Evolutionary conservation across 768 basidiomycete species (phyloP), one percentile per base, ranked within the genome.

Genomic region (Panus rudis): DNA sequence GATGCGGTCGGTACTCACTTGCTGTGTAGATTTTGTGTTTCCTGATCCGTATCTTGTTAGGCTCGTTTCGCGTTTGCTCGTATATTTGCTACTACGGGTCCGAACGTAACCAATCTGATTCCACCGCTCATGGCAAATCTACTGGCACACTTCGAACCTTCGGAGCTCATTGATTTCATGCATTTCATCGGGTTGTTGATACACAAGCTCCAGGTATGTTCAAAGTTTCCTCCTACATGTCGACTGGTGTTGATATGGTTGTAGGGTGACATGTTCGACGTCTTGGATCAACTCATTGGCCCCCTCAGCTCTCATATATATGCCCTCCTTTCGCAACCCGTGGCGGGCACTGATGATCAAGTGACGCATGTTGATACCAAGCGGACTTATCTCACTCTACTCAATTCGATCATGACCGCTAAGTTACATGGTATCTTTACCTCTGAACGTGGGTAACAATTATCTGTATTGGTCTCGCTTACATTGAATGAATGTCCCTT

Each of bases 111-210:
- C 0, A 81, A 84, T 51, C 81, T 83, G 50, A 92, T 98, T 32
- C 91, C 93, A 2, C 71, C 83, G 19, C 72, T 99, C 35, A 97
- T 97, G 80, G 72, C 76, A 34, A 84, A 88, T 59, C 77, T 98
- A n/a, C 77, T 98, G 39, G 76, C 81, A 3, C 88, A 94, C 53
- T 92, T 93, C 55, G 91, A 96, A 51, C 84, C 92, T 1, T 77
- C 84, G 6, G 96, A 99, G 62, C 68, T 99, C 45, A 82, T 86
- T 22, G 96, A 99, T 58, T 94, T 98, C 55, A 84, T 98, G 74
- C 86, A 84, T 55, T 98, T 99, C 69, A 85, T 99, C 42, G 85
- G 85, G 6, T 69, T 96, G 7, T 68, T 97, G 41, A 83, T 93
- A 41, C 91, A 94, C 61, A 88, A 88, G 58, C 76, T 98, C 42